Evolutionary conservation across 805 yeast species (phyloP), one percentile per base, ranked within the genome.

Genomic region (Hanseniaspora osmophila): DNA sequence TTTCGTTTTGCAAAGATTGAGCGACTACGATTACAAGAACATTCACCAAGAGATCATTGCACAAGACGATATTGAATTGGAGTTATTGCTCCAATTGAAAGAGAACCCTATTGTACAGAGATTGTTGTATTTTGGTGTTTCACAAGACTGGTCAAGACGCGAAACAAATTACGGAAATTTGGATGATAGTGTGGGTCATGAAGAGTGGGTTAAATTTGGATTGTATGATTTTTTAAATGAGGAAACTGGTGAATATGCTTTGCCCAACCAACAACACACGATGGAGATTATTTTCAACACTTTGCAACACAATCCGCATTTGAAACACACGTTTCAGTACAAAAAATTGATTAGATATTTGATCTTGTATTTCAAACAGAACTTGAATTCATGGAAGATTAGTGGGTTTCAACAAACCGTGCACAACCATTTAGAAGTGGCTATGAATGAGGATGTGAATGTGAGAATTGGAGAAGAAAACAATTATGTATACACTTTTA

Each of bases 1-100:
- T 56, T 57, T 29, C 19, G 38, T 22, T 42, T 41, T 37, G 13
- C 29, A 35, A 18, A 45, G 33, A 29, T 30, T 45, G 19, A 30
- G 38, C 22, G 47, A 45, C 17, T 35, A 33, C 10, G 47, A 45
- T 39, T 45, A 45, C 29, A 45, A 44, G 22, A 43, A 45, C 22
- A 35, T 41, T n/a, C 32, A 41, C 2, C n/a, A 18, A 2, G 33
- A 40, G 37, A 16, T 41, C 27, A 17, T 38, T 9, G 41, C 30
- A 13, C 10, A 13, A 1, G 22, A 18, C 12, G 30, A 38, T 15
- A 42, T 45, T 16, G 44, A 44, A 10, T 3, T 38, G 2, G 37
- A 38, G 10, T 10, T 42, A 3, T n/a, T 41, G 13, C 4, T 37
- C 3, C 33, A 45, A 13, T 40, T 41, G 13, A 22, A 32, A 17